These are phyloP conservation scores for Lentinus brumalis DNA, from an alignment of 768 basidiomycete species.

Conservation along the genomic window DNA sequence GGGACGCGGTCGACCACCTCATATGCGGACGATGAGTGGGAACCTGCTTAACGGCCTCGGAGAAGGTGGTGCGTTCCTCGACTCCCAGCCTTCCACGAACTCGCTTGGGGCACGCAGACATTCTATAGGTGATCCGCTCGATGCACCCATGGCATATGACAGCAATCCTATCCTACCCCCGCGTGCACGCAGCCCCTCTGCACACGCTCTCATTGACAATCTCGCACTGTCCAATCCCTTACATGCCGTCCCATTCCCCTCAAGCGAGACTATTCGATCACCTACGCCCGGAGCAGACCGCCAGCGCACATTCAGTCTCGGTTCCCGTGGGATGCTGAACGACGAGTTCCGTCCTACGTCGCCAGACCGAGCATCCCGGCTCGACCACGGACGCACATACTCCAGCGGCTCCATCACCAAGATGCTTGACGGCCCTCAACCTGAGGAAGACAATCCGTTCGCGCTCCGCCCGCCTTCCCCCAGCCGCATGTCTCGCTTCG, in stretches of 20 bases:
- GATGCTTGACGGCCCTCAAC: slow-evolving; percentile 36
- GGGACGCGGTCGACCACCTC: slow-evolving; percentile 6
- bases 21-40: slow-evolving; percentile 63
- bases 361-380: slow-evolving; percentile 39
- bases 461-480: slow-evolving; percentile 39
- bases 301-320: slow-evolving; percentile 48
- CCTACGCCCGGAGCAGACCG: slow-evolving; percentile 48
- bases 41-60: slow-evolving; percentile 61
- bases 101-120: slow-evolving; percentile 45
- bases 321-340: slow-evolving; percentile 47
- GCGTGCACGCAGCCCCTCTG: slow-evolving; percentile 51
- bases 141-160: slow-evolving; percentile 35
- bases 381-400: slow-evolving; percentile 46
- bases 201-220: slow-evolving; percentile 49
- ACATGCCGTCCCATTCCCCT: slow-evolving; percentile 60
- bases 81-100: slow-evolving; percentile 30
- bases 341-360: slow-evolving; percentile 37
- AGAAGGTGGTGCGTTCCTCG: slow-evolving; percentile 48
- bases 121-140: slow-evolving; percentile 59
- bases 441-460: slow-evolving; percentile 36
- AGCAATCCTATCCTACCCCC: slow-evolving; percentile 41
- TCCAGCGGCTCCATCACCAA: slow-evolving; percentile 43
- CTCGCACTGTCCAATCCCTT: slow-evolving; percentile 42
- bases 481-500: slow-evolving; percentile 43
- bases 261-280: slow-evolving; percentile 50